Evolutionary conservation across 768 basidiomycete genomes (phyloP).

Genomic region (Fistulinella prunicolor): DNA sequence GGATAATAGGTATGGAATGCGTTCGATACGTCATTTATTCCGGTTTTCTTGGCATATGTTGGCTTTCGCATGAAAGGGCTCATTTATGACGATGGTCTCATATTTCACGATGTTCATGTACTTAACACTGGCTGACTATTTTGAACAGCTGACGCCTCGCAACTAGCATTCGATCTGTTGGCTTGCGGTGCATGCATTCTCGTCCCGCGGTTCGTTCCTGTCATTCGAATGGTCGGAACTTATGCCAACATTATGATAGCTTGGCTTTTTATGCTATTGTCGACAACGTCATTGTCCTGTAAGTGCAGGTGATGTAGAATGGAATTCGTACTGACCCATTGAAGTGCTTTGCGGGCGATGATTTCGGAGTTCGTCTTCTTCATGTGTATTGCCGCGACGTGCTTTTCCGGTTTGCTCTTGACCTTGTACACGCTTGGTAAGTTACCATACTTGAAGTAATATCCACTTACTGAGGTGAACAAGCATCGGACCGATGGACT

Average conservation of each 20-base stretch:
- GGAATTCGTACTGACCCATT: conserved; percentile 6
- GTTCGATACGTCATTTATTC: conserved; percentile 74
- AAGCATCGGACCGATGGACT: conserved; percentile 32
- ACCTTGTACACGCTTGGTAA: conserved; percentile 53
- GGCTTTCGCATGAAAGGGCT: conserved; percentile 65
- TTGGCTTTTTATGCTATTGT: conserved; percentile 79
- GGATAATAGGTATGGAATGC: conserved; percentile 79
- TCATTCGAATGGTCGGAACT: not conserved
- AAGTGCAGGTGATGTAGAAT: conserved; percentile 22
- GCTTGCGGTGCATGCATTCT: conserved; percentile 84
- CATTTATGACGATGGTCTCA: conserved; percentile 46
- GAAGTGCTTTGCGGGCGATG: conserved; percentile 78
- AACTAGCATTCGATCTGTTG: conserved; percentile 75
- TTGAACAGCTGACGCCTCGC: conserved; percentile 43
- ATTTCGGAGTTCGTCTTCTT: conserved; percentile 77
- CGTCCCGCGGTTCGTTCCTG: conserved; percentile 61
- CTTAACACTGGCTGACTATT: not conserved
- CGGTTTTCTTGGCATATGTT: conserved; percentile 68
- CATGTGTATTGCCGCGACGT: conserved; percentile 70
- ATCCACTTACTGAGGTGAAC: conserved; percentile 24
- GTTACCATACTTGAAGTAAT: not conserved
- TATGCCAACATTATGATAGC: conserved; percentile 30
- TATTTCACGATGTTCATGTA: not conserved
- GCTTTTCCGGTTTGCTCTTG: conserved; percentile 75
- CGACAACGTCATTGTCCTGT: conserved; percentile 79